A percentile compares a stretch with the other conserved stretches of the same genome.
Evolutionary conservation across 1,284 basidiomycete genomes (phyloP).

Genomic region (Paramarasmius palmivorus): DNA sequence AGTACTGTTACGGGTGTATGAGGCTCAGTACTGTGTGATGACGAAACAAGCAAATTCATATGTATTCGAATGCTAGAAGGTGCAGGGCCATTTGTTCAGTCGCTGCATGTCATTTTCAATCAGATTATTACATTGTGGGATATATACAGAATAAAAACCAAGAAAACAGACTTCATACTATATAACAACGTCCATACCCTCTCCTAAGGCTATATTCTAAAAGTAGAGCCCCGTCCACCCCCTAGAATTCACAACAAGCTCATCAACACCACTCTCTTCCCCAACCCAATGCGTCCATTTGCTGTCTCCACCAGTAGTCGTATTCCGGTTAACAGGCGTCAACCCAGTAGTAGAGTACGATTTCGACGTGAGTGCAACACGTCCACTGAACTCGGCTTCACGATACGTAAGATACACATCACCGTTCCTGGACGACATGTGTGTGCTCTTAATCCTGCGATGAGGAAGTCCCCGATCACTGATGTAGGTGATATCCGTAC

Average conservation of each 20-base stretch:
- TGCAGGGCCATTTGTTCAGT: no score
- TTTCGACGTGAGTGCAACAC: constrained; percentile 43
- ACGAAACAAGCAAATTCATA: no score
- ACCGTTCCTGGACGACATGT: constrained; percentile 47
- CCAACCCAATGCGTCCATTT: constrained; percentile 49
- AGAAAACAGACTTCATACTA: no score
- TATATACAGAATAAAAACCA: no score
- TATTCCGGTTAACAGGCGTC: constrained; percentile 19
- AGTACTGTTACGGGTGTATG: no score
- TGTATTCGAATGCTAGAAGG: no score
- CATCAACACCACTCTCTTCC: constrained; percentile 45
- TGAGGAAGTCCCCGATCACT: constrained; percentile 37
- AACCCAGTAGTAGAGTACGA: constrained; percentile 42
- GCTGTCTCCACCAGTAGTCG: constrained; percentile 20
- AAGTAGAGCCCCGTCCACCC: constrained; percentile 60
- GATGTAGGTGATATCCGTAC: constrained; percentile 51
- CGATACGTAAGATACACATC: constrained; percentile 58
- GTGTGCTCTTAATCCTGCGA: constrained; percentile 46
- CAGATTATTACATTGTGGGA: no score
- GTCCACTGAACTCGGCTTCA: constrained; percentile 50
- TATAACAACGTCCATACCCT: no score
- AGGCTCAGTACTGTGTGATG: no score
- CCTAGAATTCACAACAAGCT: constrained; percentile 40
- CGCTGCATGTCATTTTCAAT: no score
- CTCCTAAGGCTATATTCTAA: no score